Evolutionary conservation across 2,329 filamentous ascomycete genomes (phyloP), one percentile per base, ranked within the genome.

Genomic region (Eutypa lata): DNA sequence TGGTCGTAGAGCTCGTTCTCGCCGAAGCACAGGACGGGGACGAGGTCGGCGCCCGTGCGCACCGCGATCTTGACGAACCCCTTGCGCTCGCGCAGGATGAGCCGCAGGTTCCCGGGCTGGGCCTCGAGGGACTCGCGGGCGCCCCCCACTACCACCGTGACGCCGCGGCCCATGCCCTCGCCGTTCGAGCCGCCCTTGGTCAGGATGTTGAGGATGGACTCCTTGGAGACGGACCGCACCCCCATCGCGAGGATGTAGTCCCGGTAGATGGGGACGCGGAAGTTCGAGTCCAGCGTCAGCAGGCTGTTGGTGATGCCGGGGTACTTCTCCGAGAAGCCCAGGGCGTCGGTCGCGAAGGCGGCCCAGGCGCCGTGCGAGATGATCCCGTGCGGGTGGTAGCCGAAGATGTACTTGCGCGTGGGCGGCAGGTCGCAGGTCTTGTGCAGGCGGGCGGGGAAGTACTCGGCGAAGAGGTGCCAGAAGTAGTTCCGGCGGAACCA

Each of bases 1-100:
- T 97, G 93, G 59, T 97, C 90, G 75, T 97, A 99, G 2, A 97
- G 76, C 63, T 97, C 90, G 68, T 97, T 97, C 74, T 99, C 94
- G 44, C 94, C 94, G 66, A 99, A 97, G 1, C 87, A 88, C 18
- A 99, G 78, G 2, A 96, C 90, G 0, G 94, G 94, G 0, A 99
- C 93, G 1, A 99, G 79, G 65, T 97, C 93, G 2, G 94, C 93
- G n/a, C 93, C 92, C 2, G 88, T 91, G 46, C 91, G 84, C 54
- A 97, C 87, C 0, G 93, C 94, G 69, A 97, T 82, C 76, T 96
- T 97, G 69, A 97, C 81, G 65, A 97, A 97, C 10, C 93, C 93
- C 66, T 96, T 95, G 52, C 94, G 87, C 45, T 88, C 83, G 59
- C 87, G 86, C 47, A 97, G 79, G 3, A 97, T 87, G 10, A 97